Evolutionary conservation across 2,329 filamentous ascomycete genomes (phyloP), one percentile per base, ranked within the genome.

Genomic region (Colletotrichum somersetense): DNA sequence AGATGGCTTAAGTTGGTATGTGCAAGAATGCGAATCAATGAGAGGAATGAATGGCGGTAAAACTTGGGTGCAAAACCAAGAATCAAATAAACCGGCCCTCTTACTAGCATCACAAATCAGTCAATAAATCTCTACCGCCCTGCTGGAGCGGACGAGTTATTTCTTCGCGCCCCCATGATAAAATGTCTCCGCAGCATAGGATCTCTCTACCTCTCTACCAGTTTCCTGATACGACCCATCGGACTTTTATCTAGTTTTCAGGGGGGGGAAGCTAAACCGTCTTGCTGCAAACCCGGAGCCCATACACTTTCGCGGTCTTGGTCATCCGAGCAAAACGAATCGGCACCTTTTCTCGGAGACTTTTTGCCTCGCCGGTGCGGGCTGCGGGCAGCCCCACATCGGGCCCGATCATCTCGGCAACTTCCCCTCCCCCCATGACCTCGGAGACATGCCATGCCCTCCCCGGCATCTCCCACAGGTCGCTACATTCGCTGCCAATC

Each of bases 301-400:
- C n/a, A 18, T 40, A 7, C 33, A 5, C 3, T 14, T 26, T 26
- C 7, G 12, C 14, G 26, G 46, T 26, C 8, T 12, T 1, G 12
- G 53, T 26, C n/a, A 4, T 57, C 53, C 33, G 14, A 18, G 30
- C 33, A 11, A 10, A 35, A n/a, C 16, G 42, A 12, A n/a, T 53
- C 66, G 35, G 61, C 23, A 12, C 23, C 48, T 63, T 52, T 61
- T 5, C 48, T 46, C 66, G 59, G 66, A 68, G 66, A 68, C 66
- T 57, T 68, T 68, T 68, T 57, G n/a, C 33, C 38, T 12, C 11
- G 10, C 61, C 46, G 33, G 61, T 16, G 14, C 33, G 18, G 48
- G 16, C 26, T 16, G 14, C 33, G 18, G 48, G 16, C 26, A 18
- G 65, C 65, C 65, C 65, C 57, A 46, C 65, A 44, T 62, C 65